Evolutionary conservation across 164 flowering plant genomes (phyloP), one percentile per base, ranked within the genome.

Genomic region (Vitis cinerea): DNA sequence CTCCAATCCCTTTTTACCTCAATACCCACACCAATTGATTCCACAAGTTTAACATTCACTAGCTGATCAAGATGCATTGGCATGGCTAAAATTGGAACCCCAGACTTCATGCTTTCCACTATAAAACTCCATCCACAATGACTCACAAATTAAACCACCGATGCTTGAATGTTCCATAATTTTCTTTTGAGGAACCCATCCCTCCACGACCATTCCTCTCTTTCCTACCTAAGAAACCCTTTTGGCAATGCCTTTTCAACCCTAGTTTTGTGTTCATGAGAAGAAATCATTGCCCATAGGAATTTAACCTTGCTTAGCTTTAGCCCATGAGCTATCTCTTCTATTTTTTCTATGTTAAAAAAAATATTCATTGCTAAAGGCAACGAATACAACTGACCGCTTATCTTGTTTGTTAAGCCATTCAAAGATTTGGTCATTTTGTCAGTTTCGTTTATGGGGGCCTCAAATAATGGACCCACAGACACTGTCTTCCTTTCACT

Each of bases 101-200:
- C 78, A 57, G n/a, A 37, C 14, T 27, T 56, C 68, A 78, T 48
- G 19, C 74, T 56, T 58, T 79, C 82, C 72, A 72, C 23, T 16
- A 66, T 60, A 2, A 79, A 79, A 48, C 68, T 72, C 82, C 79
- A 79, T 30, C 79, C 79, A 44, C 79, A 79, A 16, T 77, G 80
- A 51, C 77, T 77, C 61, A 19, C 19, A 19, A 19, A 77, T 71
- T 53, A 77, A 73, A 14, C 78, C 81, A 0, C 81, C 81, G 10
- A 72, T 31, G 59, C 74, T 68, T 2, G 15, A 2, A 56, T 72
- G 81, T 9, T 5, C 10, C 5, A 78, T n/a, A 3, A 78, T 72
- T 29, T 47, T 64, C 3, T 17, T 13, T 13, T 78, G 81, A 4
- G 78, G 73, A 1, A 73, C 81, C 78, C 81, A 78, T 0, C 54